Percentiles rank a stretch among this genome's conserved stretches.
phyloP scores from a whole-genome alignment of 1,139 yeast species.

The Yamadazyma blattariae region DNA sequence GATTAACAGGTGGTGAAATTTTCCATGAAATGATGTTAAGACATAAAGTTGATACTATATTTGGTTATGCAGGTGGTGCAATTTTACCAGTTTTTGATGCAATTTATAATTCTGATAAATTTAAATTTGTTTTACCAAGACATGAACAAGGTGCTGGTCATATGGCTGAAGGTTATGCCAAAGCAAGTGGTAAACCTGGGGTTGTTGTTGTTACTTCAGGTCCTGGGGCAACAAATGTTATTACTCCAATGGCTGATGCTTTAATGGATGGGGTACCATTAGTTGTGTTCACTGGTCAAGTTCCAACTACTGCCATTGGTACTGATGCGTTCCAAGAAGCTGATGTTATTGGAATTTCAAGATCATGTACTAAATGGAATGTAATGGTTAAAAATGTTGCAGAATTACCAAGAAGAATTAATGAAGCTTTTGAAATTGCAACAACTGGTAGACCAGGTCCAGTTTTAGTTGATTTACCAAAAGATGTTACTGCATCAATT shows the following conservation, averaged over 20 bases:
- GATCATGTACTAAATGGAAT: conserved; percentile 98
- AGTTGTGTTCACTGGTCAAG: conserved; percentile 98
- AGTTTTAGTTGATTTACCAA: conserved; percentile 93
- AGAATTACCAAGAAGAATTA: conserved; percentile 91
- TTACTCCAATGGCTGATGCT: conserved; percentile 98
- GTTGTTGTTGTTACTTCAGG: conserved; percentile 97
- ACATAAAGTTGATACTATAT: conserved; percentile 90
- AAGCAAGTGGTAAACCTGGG: conserved; percentile 96
- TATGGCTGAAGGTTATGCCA: conserved; percentile 99
- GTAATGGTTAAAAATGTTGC: conserved; percentile 96
- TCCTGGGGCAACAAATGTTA: conserved; percentile 97
- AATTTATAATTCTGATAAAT: conserved; percentile 84
- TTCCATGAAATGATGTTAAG: conserved; percentile 99
- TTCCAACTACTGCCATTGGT: conserved; percentile 91
- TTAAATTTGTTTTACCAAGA: conserved; percentile 88
- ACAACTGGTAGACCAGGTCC: conserved; percentile 98
- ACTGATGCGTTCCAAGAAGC: conserved; percentile 99
- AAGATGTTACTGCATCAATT: conserved; percentile 93
- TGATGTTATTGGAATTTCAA: conserved; percentile 92
- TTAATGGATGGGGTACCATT: conserved; percentile 95
- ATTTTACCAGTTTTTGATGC: conserved; percentile 97
- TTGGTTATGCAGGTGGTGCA: conserved; percentile 98
- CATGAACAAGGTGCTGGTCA: conserved; percentile 99
- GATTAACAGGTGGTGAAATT: conserved; percentile 95
- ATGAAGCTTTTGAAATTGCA: conserved; percentile 97